Percentiles rank a stretch among this genome's conserved stretches.
These are phyloP conservation scores for Pythium insidiosum DNA, from an alignment of 352 stramenopile genomes.

Conservation along the genomic window DNA sequence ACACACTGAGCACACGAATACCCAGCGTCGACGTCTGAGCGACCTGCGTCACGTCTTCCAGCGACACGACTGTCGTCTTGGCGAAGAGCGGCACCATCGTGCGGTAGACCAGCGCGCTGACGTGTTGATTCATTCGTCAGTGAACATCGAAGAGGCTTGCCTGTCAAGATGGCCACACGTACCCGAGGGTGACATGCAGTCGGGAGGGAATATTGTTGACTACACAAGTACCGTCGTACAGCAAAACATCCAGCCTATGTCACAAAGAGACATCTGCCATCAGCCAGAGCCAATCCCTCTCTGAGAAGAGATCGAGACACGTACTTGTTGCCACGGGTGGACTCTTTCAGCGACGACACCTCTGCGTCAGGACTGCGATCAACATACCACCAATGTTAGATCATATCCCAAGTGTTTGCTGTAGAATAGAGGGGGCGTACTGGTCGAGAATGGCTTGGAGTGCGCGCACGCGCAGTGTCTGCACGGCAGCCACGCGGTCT, in stretches of 20 bases:
- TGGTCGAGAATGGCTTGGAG: constrained; percentile 51
- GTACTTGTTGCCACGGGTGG: constrained; percentile 21
- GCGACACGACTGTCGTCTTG: constrained; percentile 50
- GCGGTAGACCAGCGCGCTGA: constrained; percentile 57
- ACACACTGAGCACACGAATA: constrained; percentile 52
- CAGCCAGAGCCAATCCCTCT: too few relatives aligned
- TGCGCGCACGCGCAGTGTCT: constrained; percentile 44
- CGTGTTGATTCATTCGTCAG: too few relatives aligned
- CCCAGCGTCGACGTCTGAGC: constrained; percentile 48
- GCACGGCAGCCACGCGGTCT: constrained; percentile 42
- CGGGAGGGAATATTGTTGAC: constrained; percentile 61
- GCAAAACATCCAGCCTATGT: constrained; percentile 57
- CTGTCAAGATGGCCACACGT: too few relatives aligned
- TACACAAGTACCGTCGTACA: constrained; percentile 76
- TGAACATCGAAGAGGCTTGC: too few relatives aligned
- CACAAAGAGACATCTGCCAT: too few relatives aligned
- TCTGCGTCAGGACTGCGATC: constrained; percentile 30
- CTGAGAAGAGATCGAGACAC: neutral
- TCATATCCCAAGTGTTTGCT: too few relatives aligned
- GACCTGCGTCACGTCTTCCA: constrained; percentile 47
- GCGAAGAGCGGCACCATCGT: constrained; percentile 73
- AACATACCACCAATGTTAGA: too few relatives aligned
- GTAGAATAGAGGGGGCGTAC: too few relatives aligned
- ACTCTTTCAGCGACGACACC: constrained; percentile 32
- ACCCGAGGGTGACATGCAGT: constrained; percentile 75